A percentile compares a stretch with the other conserved stretches of the same genome.
phyloP scores from a whole-genome alignment of 2,329 filamentous ascomycete species.

The Scleromitrula shiraiana region DNA sequence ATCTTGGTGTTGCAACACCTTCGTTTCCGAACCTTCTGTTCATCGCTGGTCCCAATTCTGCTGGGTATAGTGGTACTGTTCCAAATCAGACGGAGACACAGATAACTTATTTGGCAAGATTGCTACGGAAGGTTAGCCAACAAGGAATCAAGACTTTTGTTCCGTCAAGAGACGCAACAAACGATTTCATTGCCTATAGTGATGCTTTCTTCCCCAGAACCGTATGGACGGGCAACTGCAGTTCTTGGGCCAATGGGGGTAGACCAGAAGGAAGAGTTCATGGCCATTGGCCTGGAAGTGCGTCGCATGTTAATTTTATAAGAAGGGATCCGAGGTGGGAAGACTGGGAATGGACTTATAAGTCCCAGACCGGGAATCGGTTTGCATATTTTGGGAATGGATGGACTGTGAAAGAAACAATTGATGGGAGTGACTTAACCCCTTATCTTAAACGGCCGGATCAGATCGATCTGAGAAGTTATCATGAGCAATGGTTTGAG shows the following conservation, averaged over 20 bases:
- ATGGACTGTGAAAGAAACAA: constrained; percentile 49
- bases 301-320: constrained; percentile 51
- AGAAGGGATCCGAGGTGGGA: constrained; percentile 50
- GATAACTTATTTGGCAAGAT: constrained; percentile 55
- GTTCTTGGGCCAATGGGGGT: constrained; percentile 65
- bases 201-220: constrained; percentile 48
- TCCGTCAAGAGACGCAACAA: constrained; percentile 49
- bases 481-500: constrained; percentile 64
- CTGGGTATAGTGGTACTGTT: constrained; percentile 51
- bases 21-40: constrained; percentile 62
- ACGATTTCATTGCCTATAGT: constrained; percentile 55
- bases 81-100: constrained; percentile 61
- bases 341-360: constrained; percentile 47
- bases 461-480: constrained; percentile 49
- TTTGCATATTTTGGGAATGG: constrained; percentile 61
- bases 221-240: constrained; percentile 54
- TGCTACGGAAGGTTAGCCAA: constrained; percentile 56
- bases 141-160: constrained; percentile 58
- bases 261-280: constrained; percentile 54
- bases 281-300: constrained; percentile 63
- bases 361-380: constrained; percentile 32
- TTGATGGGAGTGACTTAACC: constrained; percentile 50
- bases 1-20: constrained; percentile 54
- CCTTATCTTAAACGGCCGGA: constrained; percentile 51
- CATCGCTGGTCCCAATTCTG: constrained; percentile 51